Conservation (phyloP, 352 stramenopile genomes). For the Phytophthora uliginosa region DNA sequence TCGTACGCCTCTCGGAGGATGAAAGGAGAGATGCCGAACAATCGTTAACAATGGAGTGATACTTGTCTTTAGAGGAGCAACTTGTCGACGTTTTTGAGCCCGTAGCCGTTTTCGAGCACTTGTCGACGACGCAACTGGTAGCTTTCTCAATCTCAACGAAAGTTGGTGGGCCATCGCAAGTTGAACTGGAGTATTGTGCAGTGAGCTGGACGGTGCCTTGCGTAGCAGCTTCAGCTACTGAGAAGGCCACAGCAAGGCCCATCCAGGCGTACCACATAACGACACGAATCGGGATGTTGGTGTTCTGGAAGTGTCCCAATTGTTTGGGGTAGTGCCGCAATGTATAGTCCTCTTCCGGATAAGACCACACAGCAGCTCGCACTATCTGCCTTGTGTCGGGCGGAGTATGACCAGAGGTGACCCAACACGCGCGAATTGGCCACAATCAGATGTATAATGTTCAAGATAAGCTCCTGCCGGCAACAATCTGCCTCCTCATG, state of each 20-base stretch:
- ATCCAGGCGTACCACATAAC: not conserved
- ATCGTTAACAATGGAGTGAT: not conserved
- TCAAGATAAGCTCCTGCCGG: not conserved
- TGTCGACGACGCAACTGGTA: not conserved
- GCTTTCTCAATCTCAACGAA: not conserved
- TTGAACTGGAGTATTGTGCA: not conserved
- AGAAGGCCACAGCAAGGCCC: not conserved
- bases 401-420: not conserved
- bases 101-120: not conserved
- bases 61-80: not conserved
- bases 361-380: not conserved
- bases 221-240: not conserved
- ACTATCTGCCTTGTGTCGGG: not conserved
- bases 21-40: not conserved
- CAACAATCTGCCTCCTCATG: not conserved
- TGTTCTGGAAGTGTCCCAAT: not conserved
- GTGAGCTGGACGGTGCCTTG: not conserved
- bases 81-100: not conserved
- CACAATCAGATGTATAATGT: not conserved
- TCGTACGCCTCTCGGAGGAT: not conserved
- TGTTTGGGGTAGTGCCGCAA: not conserved
- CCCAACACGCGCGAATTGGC: not conserved
- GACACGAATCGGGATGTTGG: not conserved
- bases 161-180: not conserved
- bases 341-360: constrained; percentile 1